Conservation (phyloP, 352 stramenopile species). For the Globisporangium ultimum region DNA sequence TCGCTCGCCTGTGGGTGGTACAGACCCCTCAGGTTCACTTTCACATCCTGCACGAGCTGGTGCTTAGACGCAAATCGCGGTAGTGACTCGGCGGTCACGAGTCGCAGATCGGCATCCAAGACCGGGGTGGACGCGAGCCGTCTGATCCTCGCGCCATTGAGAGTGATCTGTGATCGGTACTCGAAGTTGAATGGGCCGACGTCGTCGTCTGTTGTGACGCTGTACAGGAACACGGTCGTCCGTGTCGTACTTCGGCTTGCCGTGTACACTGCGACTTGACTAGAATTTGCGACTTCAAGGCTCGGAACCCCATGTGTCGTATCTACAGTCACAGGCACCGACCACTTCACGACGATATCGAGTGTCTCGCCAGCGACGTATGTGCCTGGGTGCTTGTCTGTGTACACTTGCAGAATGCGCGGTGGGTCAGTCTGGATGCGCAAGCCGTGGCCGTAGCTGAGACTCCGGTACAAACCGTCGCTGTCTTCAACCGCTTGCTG, state of each 20-base stretch:
- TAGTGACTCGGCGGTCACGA: conserved; percentile 26
- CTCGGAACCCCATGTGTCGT: conserved; percentile 27
- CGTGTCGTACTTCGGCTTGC: conserved; percentile 29
- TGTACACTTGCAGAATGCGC: conserved; percentile 43
- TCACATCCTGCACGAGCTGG: conserved; percentile 47
- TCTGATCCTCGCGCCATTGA: conserved; percentile 53
- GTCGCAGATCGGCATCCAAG: conserved; percentile 38
- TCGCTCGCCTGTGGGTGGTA: conserved; percentile 67
- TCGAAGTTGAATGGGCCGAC: conserved; percentile 46
- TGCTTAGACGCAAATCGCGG: conserved; percentile 54
- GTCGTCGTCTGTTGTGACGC: conserved; percentile 15
- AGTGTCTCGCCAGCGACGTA: conserved; percentile 64
- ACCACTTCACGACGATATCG: conserved; percentile 64
- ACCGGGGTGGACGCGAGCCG: conserved; percentile 26
- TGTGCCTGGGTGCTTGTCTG: conserved; percentile 47
- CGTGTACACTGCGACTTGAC: conserved; percentile 34
- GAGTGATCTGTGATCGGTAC: conserved; percentile 26
- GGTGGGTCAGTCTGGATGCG: conserved; percentile 46
- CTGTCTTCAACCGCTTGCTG: not conserved
- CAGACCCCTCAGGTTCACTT: conserved; percentile 49
- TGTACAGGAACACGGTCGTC: conserved; percentile 52
- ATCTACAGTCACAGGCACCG: conserved; percentile 33
- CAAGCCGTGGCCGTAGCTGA: conserved; percentile 53
- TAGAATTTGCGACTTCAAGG: conserved; percentile 37
- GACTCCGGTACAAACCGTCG: conserved; percentile 39